Base-by-base conservation (phyloP, 306 rosid genomes). In the Adenanthera pavonina region DNA sequence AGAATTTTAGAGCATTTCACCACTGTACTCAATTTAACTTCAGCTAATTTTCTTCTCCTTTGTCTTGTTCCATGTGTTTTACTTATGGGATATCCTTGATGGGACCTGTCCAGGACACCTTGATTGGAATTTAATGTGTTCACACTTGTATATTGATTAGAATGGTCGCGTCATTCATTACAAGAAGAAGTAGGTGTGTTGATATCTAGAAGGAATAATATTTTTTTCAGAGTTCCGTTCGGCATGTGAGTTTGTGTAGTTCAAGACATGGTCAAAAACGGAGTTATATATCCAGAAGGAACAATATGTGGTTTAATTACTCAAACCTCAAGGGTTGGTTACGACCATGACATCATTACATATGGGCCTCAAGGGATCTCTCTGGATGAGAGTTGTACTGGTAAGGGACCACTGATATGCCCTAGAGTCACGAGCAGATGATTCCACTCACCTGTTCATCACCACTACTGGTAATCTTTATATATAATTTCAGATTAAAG, bases 271-370 rank as follows among this genome's bases (percentile, higher is more conserved):
- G 92, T 88, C 87, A 88, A 92, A 78, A 71, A 46, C 17, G 16
- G 82, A 68, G 86, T 87, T 85, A 85, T 8, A 25, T 10, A 30
- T 53, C 82, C 85, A 51, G 33, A 84, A 78, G 84, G 84, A 82
- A 74, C 79, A 59, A 59, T 78, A 64, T 77, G 56, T 34, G 71
- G 77, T 81, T 91, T 25, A 25, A 25, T 25, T 81, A 77, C 74
- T 59, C 72, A 61, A 87, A 5, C 38, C 20, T 25, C 65, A 59
- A 59, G 36, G 65, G 94, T 91, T 91, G 90, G 92, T 91, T 91
- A 85, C 84, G 90, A 88, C 86, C 86, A 60, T 91, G 90, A 91
- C 90, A 84, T 87, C 92, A 92, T 57, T 47, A 69, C 86, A 83
- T 76, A 87, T 84, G 90, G 91, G 54, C 35, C 89, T 66, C 72